phyloP scores from a whole-genome alignment of 345 rosid species.

The Salix exigua region DNA sequence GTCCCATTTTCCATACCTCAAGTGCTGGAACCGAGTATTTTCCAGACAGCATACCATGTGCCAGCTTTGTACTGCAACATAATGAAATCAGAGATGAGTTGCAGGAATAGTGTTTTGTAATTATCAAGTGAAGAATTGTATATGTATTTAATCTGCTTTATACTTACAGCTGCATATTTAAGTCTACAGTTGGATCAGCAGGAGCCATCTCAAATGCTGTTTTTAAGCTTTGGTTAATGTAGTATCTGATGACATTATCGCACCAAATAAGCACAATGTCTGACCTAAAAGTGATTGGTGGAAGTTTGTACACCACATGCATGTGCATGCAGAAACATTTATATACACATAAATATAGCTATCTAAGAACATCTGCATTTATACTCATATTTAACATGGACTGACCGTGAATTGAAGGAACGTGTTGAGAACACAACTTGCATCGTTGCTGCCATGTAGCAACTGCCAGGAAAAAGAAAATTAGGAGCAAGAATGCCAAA shows the following conservation, averaged over 20 bases:
- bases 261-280: constrained; percentile 9
- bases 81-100: constrained; percentile 4
- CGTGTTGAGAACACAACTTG: constrained; percentile 82
- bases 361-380: not conserved
- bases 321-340: not conserved
- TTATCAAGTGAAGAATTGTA: not conserved
- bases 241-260: constrained; percentile 51
- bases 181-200: constrained; percentile 94
- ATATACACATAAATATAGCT: not conserved
- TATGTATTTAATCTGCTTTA: not conserved
- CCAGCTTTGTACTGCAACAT: constrained; percentile 84
- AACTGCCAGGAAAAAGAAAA: constrained; percentile 49
- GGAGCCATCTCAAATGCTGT: constrained; percentile 80
- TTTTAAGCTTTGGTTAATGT: constrained; percentile 61
- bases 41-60: constrained; percentile 92
- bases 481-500: constrained; percentile 13
- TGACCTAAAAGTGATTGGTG: not conserved
- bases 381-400: constrained; percentile 7
- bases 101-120: not conserved
- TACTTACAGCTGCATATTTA: constrained; percentile 93
- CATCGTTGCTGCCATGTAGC: constrained; percentile 99
- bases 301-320: not conserved
- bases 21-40: constrained; percentile 72
- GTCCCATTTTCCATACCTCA: constrained; percentile 45
- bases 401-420: constrained; percentile 65